Evolutionary conservation across 2,329 filamentous ascomycete species (phyloP), one percentile per base, ranked within the genome.

Genomic region (Colletotrichum coccodes): DNA sequence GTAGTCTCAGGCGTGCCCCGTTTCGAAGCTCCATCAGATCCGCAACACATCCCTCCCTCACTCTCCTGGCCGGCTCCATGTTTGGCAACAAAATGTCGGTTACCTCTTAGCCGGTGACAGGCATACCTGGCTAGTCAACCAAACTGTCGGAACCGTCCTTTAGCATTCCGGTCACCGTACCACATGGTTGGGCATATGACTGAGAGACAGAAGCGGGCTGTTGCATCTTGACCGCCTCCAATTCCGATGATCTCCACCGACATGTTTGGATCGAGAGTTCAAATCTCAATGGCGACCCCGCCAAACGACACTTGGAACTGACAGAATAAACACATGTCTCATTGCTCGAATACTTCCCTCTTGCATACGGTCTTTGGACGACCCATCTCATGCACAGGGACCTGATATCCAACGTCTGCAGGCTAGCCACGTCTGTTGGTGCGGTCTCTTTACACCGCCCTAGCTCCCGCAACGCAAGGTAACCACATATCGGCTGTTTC

Each of bases 111-210:
- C 61, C 47, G 60, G 23, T 42, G 65, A 60, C 54, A 59, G 40
- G 47, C 65, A 68, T 68, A 49, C 65, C 61, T 30, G 56, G 54
- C 65, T 68, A 68, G 65, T 65, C 61, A 36, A 65, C 65, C 65
- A 68, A 49, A 64, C 40, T 68, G 54, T 40, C 28, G 65, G 65
- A 60, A 65, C 47, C 34, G 61, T 42, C 56, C 54, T 54, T 46
- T 49, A 50, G 53, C 44, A 28, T 38, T 26, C 34, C 32, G 54
- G n/a, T 30, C 47, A 56, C 47, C 14, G 61, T 60, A 60, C 47
- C 65, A 65, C 61, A 68, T 68, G 65, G 65, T 23, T 36, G 26
- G 34, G 21, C 28, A 26, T 54, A 56, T 54, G 34, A 38, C 47
- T 28, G 54, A 64, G 34, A 54, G 49, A 54, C 61, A 57, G 53